phyloP scores from a whole-genome alignment of 805 yeast genomes.

The Wickerhamomyces sydowiorum region DNA sequence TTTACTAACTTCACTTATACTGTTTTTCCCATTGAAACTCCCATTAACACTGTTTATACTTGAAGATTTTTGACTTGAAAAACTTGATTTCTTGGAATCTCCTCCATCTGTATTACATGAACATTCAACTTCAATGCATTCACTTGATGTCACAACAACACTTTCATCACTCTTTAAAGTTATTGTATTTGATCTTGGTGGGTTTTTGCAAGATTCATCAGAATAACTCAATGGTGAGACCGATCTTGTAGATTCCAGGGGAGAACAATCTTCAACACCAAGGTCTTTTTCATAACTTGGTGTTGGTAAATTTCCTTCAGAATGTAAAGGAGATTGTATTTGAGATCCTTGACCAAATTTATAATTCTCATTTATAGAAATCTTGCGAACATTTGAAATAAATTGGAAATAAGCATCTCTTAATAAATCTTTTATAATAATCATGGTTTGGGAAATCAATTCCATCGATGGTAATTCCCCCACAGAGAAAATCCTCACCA shows the following conservation, averaged over 20 bases:
- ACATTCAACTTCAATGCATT: not conserved
- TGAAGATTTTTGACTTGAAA: not conserved
- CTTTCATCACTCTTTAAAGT: not conserved
- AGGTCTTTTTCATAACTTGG: slow-evolving; percentile 8
- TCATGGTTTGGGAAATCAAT: slow-evolving; percentile 16
- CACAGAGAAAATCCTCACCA: slow-evolving; percentile 4
- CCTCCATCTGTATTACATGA: not conserved
- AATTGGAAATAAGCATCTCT: slow-evolving; percentile 22
- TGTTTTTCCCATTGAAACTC: not conserved
- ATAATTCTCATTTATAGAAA: not conserved
- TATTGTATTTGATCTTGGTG: not conserved
- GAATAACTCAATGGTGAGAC: slow-evolving; percentile 14
- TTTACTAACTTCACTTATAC: slow-evolving; percentile 7
- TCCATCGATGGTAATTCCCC: slow-evolving; percentile 12
- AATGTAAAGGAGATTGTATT: slow-evolving; percentile 1
- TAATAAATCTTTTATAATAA: slow-evolving; percentile 15
- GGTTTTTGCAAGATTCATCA: slow-evolving; percentile 1
- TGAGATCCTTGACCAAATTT: not conserved
- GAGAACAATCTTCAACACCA: slow-evolving; percentile 12
- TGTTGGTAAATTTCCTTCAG: slow-evolving; percentile 13
- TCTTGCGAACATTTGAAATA: slow-evolving; percentile 10
- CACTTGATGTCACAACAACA: not conserved
- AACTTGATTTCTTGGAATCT: not conserved
- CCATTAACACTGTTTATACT: not conserved
- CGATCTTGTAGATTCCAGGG: slow-evolving; percentile 13